Base-by-base conservation (phyloP, 805 yeast species). In the Zygoascus flipseniorum region DNA sequence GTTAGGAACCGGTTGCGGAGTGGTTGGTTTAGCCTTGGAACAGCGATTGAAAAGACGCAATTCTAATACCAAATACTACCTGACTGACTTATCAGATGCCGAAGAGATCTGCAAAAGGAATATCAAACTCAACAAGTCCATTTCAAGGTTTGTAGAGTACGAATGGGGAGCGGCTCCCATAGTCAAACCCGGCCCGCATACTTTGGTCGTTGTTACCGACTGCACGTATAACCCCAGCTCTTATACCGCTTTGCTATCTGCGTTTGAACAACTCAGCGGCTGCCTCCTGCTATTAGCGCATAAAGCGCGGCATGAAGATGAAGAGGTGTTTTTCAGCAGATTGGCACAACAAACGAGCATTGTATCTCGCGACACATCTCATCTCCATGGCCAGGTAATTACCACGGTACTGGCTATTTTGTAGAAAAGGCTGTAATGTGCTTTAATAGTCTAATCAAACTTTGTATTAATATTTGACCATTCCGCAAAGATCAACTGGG, bases 1-100 rank as follows among this genome's bases (percentile, higher is more conserved):
- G 54, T 61, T 74, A 1, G 77, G 77, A 1, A 67, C 77, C 2
- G 77, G 77, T 0, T 72, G 75, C 48, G 77, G 77, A 1, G 56
- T 72, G 0, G 70, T 70, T 0, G 71, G 75, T 2, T 50, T 72
- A 4, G 62, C 65, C 6, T 42, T 73, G 23, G 58, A 62, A 19
- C 63, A 60, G 23, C 14, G 62, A 2, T 56, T 64, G 13, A 42
- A 56, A 1, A 47, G 56, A 8, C 48, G 65, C 4, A 16, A 5
- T 18, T 31, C 45, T 5, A 19, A 28, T 11, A 23, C 6, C 3
- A 31, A 32, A 2, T 57, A 69, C 1, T 41, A 60, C 4, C 67
- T 72, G 1, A 71, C 77, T 0, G 77, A 74, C 54, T 58, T 73
- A 2, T 62, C 58, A 1, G 76, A 72, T 31, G 76, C 77, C 0